Evolutionary conservation across 768 basidiomycete genomes (phyloP), one percentile per base, ranked within the genome.

Genomic region (Mycena olivaceomarginata): DNA sequence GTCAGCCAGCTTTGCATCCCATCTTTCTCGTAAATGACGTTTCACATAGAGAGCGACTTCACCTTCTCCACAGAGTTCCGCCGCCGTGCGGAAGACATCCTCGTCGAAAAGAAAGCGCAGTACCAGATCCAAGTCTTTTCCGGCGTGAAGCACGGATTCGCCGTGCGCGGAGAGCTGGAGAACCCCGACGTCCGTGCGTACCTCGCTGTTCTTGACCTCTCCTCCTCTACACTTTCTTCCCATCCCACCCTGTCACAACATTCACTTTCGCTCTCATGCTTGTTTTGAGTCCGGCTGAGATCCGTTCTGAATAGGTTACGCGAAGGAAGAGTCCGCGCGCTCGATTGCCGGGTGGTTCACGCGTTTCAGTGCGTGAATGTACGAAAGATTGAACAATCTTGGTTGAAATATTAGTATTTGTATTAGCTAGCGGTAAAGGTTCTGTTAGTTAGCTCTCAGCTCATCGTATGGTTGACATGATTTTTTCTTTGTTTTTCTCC

Each of bases 51-150:
- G 83, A 85, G 78, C n/a, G 93, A 94, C 80, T 76, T 79, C 2
- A 88, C 92, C 0, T 93, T 94, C 86, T 87, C 91, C 1, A 31
- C 85, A 0, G 86, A 87, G n/a, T 87, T 88, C 0, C 91, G 93
- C 43, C 90, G 89, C 37, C 85, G 88, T 2, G 91, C 90, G 0
- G 93, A 93, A 74, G 91, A 92, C 64, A 89, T 92, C 11, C 82
- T 94, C 18, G 85, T 88, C 10, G 89, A 89, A 70, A 85, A 81
- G 31, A 91, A 91, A 70, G 88, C 89, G 0, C 85, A 84, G 0
- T 94, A 93, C 81, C 89, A 92, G 76, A 85, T 92, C 76, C 92
- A 93, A 63, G 80, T 91, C 18, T 93, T 93, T 81, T 89, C 90
- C 6, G 88, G 90, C 0, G 88, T 87, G 18, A 56, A 76, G 0